Percentiles rank a stretch among this genome's conserved stretches.
phyloP scores from a whole-genome alignment of 2,329 filamentous ascomycete species.

The Trichoderma hamatum region DNA sequence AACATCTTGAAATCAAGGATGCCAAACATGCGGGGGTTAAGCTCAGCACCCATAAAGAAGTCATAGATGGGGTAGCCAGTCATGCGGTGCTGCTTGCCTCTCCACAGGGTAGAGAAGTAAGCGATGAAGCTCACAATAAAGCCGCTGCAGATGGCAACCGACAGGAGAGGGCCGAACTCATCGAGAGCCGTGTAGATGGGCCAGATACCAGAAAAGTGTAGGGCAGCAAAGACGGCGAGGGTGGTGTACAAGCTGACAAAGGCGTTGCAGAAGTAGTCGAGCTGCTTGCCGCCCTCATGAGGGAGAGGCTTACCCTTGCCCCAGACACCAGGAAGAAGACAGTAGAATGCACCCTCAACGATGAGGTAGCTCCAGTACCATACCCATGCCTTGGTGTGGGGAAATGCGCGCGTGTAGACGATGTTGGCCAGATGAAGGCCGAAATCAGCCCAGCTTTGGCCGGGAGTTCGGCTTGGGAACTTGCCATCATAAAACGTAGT shows the following conservation, averaged over 20 bases:
- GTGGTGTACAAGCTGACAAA: constrained; percentile 87
- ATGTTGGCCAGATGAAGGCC: constrained; percentile 69
- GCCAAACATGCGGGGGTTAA: constrained; percentile 75
- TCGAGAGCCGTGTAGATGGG: constrained; percentile 90
- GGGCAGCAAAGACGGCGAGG: constrained; percentile 66
- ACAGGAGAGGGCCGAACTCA: constrained; percentile 91
- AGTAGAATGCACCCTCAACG: constrained; percentile 81
- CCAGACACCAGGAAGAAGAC: constrained; percentile 83
- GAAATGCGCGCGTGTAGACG: constrained; percentile 83
- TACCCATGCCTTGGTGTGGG: constrained; percentile 77
- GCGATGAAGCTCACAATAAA: constrained; percentile 81
- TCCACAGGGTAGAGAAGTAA: constrained; percentile 79
- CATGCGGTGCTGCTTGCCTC: constrained; percentile 90
- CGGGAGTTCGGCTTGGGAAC: constrained; percentile 67
- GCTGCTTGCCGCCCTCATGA: constrained; percentile 79
- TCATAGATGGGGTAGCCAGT: constrained; percentile 84
- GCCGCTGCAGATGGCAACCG: constrained; percentile 88
- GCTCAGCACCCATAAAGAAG: constrained; percentile 88
- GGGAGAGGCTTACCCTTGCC: constrained; percentile 85
- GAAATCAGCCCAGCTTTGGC: constrained; percentile 72
- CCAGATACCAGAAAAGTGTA: constrained; percentile 85
- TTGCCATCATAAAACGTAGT: constrained; percentile 89
- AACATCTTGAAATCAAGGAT: constrained; percentile 94
- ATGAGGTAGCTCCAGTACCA: constrained; percentile 96
- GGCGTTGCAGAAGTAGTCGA: constrained; percentile 93